These are phyloP conservation scores for Rhodotorula kratochvilovae DNA, from an alignment of 768 basidiomycete species.

Conservation along the genomic window DNA sequence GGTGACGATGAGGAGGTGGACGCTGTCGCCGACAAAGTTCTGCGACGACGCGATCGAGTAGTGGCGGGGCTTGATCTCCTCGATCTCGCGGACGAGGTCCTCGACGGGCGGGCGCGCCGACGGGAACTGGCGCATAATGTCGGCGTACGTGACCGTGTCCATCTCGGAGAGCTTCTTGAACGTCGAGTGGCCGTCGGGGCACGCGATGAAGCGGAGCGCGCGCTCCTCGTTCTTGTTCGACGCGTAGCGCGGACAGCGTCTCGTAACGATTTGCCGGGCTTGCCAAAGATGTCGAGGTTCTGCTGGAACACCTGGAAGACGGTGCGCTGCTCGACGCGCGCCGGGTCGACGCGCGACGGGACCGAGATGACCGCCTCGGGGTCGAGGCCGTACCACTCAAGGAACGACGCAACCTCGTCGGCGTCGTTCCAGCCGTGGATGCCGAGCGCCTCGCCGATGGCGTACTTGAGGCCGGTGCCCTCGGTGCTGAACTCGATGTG, in stretches of 20 bases:
- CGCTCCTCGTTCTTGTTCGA: conserved; percentile 62
- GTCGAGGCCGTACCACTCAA: conserved; percentile 83
- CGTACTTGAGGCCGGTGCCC: conserved; percentile 89
- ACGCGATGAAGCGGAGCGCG: conserved; percentile 83
- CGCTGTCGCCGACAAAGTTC: conserved; percentile 86
- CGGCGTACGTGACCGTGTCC: conserved; percentile 89
- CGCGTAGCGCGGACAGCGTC: conserved; percentile 73
- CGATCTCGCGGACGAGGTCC: conserved; percentile 67
- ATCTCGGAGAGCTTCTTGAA: conserved; percentile 95
- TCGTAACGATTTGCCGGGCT: conserved; percentile 92
- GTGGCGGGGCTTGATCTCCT: conserved; percentile 94
- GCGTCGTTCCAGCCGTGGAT: conserved; percentile 97
- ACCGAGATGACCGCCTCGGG: conserved; percentile 74
- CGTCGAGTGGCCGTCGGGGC: conserved; percentile 80
- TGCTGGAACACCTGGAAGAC: conserved; percentile 92
- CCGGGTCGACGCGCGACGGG: conserved; percentile 58
- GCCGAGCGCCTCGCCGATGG: conserved; percentile 92
- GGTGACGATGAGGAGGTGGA: conserved; percentile 90
- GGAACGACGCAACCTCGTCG: conserved; percentile 80
- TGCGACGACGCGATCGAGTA: conserved; percentile 97
- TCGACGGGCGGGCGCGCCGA: conserved; percentile 65
- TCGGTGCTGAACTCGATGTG: conserved; percentile 92
- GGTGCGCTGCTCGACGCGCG: conserved; percentile 78
- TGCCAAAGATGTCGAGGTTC: conserved; percentile 92
- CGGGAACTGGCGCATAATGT: conserved; percentile 69